Conservation (phyloP, 2,329 filamentous ascomycete species). For the Orbilia javanica region DNA sequence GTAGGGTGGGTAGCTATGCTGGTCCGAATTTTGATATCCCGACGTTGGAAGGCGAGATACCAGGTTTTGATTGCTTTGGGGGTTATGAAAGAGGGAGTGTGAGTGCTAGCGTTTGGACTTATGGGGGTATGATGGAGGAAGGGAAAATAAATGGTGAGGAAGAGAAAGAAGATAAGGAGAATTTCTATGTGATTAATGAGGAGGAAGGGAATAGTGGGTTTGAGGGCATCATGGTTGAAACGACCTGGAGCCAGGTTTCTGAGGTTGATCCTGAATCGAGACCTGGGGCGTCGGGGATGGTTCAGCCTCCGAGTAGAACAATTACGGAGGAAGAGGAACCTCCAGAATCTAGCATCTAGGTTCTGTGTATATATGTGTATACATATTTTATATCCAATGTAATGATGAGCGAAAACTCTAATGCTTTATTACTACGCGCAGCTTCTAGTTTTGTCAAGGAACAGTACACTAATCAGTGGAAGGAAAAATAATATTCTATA, state of each 20-base stretch:
- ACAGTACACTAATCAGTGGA: no score
- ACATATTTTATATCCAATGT: neutral
- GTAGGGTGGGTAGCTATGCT: neutral
- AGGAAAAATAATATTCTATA: neutral
- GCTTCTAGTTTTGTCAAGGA: no score
- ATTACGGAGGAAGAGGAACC: neutral
- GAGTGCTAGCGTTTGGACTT: conserved; percentile 23
- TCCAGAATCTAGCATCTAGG: neutral
- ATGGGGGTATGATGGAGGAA: conserved; percentile 30
- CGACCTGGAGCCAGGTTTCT: conserved; percentile 39
- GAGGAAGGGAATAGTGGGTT: conserved; percentile 17
- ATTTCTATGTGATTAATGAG: conserved; percentile 27
- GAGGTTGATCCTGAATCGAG: conserved; percentile 7
- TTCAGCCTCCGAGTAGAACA: neutral
- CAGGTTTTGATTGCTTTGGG: neutral
- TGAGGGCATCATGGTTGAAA: conserved; percentile 30
- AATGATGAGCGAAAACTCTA: neutral
- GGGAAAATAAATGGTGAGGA: neutral
- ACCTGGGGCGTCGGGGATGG: neutral
- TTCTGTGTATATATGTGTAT: neutral
- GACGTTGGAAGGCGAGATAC: neutral
- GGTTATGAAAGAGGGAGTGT: conserved; percentile 10
- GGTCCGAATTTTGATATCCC: conserved; percentile 15
- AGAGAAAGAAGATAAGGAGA: conserved; percentile 8
- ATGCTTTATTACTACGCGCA: no score